Base-by-base conservation (phyloP, 1,284 basidiomycete genomes). In the Rhodotorula sp. region DNA sequence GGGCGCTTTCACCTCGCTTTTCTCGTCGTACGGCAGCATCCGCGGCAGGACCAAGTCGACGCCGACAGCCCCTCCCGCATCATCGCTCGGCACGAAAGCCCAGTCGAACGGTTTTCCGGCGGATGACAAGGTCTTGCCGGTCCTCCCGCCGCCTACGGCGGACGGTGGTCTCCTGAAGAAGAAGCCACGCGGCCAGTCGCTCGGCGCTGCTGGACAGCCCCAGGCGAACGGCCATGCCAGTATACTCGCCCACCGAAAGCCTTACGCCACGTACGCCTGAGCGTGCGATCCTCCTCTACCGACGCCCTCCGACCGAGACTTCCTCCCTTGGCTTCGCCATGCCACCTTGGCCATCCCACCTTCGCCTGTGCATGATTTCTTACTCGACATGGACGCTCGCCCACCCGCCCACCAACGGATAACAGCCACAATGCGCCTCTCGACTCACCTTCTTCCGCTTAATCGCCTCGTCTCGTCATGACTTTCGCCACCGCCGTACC, bases 1-100 rank as follows among this genome's bases (percentile, higher is more conserved):
- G 64, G 59, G 64, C 56, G 58, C 46, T 22, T 58, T 70, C 34
- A 56, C 64, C 19, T 36, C 61, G 5, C 47, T 70, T 4, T 66
- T 70, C 39, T 36, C 48, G 34, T 52, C 48, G 48, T 51, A 49
- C 34, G 57, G 57, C 44, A 56, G 52, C 48, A 55, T 60, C 19
- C 59, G 67, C 29, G 59, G 59, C 17, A 52, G 63, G 46, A 32
- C 47, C 24, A 55, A 49, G 29, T 52, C 48, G n/a, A 8, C 59
- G 10, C 49, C 59, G 24, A 27, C 11, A 1, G 11, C 59, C 17
- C 32, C 24, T 13, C 22, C 59, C 11, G 24, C 22, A 32, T 30
- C 53, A 32, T 24, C 30, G 53, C 20, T 20, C 29, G 20, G 32
- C 11, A 4, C 46, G 27, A 34, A 24, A 20, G 47, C 47, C 55